Evolutionary conservation across 2,329 filamentous ascomycete genomes (phyloP), one percentile per base, ranked within the genome.

Genomic region (Harringtonia lauricola): DNA sequence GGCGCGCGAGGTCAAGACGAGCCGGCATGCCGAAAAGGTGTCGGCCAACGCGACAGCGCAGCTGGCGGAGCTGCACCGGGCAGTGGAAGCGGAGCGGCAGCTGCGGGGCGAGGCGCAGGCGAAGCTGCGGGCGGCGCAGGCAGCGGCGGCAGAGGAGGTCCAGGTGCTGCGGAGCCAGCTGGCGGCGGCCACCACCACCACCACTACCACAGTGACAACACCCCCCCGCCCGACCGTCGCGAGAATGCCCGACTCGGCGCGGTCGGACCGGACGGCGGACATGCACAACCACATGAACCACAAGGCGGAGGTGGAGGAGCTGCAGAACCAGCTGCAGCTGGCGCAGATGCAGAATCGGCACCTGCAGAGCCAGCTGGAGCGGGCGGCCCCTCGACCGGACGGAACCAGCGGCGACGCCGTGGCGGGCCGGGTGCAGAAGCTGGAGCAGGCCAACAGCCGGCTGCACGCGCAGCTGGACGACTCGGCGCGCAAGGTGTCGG

Each of bases 321-420:
- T 95, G 22, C 90, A 95, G 59, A 95, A 94, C 59, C 87, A 95
- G 59, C 74, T 96, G 41, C 90, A 96, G 57, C 78, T 96, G 59
- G 81, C 84, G 5, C 84, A 95, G 61, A 95, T 96, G 86, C 86
- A 94, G 54, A 95, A 95, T 62, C 81, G 85, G 29, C 89, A 96
- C 56, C 76, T 96, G 7, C 86, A 95, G 58, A 88, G 79, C 57
- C 88, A 95, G 58, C 67, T 95, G 35, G 84, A 90, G 33, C 78
- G 84, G 38, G 77, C 70, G 59, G 59, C 55, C 26, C 67, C 79
- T 45, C 83, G 90, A 34, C 81, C 92, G 36, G 22, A 24, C 31
- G n/a, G 34, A 19, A 33, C 13, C 36, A 41, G 41, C 31, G 80
- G 89, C 15, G 81, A 21, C 34, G 15, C 19, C 31, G 21, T 15